Percentiles rank a stretch among this genome's conserved stretches.
Evolutionary conservation across 305 asterid species (phyloP).

Genomic region (Fraxinus sp.): DNA sequence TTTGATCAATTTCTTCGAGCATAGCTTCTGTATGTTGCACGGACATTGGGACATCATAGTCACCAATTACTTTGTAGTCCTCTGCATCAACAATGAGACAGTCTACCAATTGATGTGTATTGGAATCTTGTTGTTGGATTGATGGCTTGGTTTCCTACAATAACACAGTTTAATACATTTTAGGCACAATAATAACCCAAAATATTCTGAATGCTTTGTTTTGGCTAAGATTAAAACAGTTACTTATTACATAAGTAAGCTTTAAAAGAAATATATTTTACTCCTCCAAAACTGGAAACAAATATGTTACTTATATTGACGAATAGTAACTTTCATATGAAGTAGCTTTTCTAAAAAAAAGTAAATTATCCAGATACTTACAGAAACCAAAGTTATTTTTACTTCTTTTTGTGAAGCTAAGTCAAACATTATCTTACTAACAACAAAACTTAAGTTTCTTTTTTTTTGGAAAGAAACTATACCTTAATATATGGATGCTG

Average conservation of each 20-base stretch:
- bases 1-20: constrained; percentile 71
- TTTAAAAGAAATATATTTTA: not conserved
- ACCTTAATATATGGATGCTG: constrained; percentile 43
- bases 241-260: not conserved
- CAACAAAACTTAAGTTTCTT: not conserved
- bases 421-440: not conserved
- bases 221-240: not conserved
- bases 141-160: constrained; percentile 48
- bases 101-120: constrained; percentile 31
- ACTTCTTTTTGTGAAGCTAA: not conserved
- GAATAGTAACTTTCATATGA: not conserved
- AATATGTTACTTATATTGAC: not conserved
- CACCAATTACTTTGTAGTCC: constrained; percentile 32
- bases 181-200: constrained; percentile 1
- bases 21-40: constrained; percentile 77
- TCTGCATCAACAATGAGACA: constrained; percentile 45
- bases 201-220: not conserved
- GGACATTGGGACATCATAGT: constrained; percentile 58
- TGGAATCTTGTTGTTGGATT: constrained; percentile 16
- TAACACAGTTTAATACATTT: not conserved
- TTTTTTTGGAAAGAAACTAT: not conserved
- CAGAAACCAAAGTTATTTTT: not conserved
- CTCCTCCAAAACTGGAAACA: not conserved
- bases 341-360: not conserved
- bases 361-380: not conserved